A percentile compares a stretch with the other conserved stretches of the same genome.
These are phyloP conservation scores for Yamadazyma sp. DNA, from an alignment of 805 yeast species.

Conservation along the genomic window DNA sequence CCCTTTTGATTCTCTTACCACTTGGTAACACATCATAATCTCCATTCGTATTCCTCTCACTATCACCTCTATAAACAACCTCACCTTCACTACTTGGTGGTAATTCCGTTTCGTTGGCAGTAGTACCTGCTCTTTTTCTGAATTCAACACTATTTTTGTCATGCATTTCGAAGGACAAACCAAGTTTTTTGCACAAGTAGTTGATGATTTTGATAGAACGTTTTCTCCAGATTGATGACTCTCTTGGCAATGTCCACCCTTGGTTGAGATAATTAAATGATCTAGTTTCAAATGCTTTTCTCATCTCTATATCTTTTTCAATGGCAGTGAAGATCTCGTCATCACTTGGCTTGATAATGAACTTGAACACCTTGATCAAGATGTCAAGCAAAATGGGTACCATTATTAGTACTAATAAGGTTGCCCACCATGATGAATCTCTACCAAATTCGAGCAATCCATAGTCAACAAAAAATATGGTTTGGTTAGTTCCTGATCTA, in stretches of 20 bases:
- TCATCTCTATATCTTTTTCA: constrained; percentile 66
- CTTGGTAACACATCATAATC: constrained; percentile 65
- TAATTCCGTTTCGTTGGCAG: constrained; percentile 44
- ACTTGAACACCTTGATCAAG: constrained; percentile 53
- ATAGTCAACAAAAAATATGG: constrained; percentile 67
- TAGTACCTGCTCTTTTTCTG: constrained; percentile 49
- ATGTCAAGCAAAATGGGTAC: constrained; percentile 69
- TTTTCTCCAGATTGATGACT: constrained; percentile 27
- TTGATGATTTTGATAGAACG: constrained; percentile 2
- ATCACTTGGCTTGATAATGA: constrained; percentile 62
- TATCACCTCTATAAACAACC: constrained; percentile 24
- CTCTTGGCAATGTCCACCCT: constrained; percentile 70
- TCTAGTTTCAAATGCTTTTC: constrained; percentile 67
- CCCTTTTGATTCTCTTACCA: constrained; percentile 56
- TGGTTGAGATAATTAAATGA: constrained; percentile 73
- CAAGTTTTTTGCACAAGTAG: not conserved
- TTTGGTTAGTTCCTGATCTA: constrained; percentile 42
- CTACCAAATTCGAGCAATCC: constrained; percentile 76
- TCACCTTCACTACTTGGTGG: constrained; percentile 46
- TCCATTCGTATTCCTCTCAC: constrained; percentile 18
- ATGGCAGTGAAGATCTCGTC: constrained; percentile 74
- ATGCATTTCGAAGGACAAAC: constrained; percentile 4
- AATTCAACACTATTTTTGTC: constrained; percentile 31
- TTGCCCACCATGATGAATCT: constrained; percentile 87
- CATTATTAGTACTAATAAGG: constrained; percentile 52